Conservation (phyloP, 2,329 filamentous ascomycete genomes). For the Coniella vitis region DNA sequence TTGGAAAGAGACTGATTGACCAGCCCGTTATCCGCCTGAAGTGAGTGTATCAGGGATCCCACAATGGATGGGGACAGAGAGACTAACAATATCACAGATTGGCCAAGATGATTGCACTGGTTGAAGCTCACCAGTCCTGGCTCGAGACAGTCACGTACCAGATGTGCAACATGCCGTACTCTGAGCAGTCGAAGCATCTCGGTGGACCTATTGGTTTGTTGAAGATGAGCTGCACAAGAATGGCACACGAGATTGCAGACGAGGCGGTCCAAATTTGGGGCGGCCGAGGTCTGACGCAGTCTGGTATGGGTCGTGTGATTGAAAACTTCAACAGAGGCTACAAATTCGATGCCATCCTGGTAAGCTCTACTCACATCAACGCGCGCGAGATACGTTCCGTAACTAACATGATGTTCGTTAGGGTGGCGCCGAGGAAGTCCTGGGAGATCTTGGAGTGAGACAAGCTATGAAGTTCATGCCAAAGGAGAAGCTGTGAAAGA, state of each 20-base stretch:
- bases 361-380: conserved; percentile 1
- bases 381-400: not conserved
- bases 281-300: conserved; percentile 71
- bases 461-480: conserved; percentile 82
- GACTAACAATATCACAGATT: conserved; percentile 30
- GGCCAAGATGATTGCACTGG: conserved; percentile 78
- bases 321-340: conserved; percentile 82
- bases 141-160: conserved; percentile 80
- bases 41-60: conserved; percentile 20
- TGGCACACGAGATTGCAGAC: conserved; percentile 77
- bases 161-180: conserved; percentile 80
- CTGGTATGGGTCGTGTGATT: conserved; percentile 74
- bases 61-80: too few species aligned
- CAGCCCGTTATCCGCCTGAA: conserved; percentile 80
- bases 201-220: conserved; percentile 77
- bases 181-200: conserved; percentile 65
- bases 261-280: conserved; percentile 83
- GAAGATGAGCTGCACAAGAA: conserved; percentile 71
- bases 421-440: conserved; percentile 76
- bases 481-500: conserved; percentile 65
- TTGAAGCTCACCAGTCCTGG: conserved; percentile 80
- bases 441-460: conserved; percentile 73
- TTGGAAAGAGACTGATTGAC: conserved; percentile 73
- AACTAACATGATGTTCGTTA: conserved; percentile 8
- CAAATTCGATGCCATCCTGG: conserved; percentile 70